phyloP scores from a whole-genome alignment of 306 rosid species.

The Canavalia gladiata region DNA sequence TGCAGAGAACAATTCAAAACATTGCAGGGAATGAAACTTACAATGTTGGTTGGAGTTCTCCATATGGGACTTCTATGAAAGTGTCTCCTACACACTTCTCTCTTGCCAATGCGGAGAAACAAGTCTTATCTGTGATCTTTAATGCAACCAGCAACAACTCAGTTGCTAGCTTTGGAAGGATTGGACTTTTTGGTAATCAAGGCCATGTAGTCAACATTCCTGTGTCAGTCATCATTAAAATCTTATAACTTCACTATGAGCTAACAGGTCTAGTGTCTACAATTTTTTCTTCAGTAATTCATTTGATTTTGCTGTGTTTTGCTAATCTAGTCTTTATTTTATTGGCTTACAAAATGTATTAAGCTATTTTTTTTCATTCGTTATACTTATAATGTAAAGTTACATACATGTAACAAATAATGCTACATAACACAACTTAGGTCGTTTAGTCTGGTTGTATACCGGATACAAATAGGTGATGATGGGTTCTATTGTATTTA shows the following conservation, averaged over 20 bases:
- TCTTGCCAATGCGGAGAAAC: constrained; percentile 66
- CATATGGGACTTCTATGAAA: constrained; percentile 74
- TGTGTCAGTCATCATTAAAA: constrained; percentile 69
- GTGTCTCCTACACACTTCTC: constrained; percentile 77
- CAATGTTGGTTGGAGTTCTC: constrained; percentile 86
- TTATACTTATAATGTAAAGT: constrained; percentile 50
- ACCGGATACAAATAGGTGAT: neutral
- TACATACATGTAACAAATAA: constrained; percentile 38
- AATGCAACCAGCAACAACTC: constrained; percentile 72
- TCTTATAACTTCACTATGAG: constrained; percentile 52
- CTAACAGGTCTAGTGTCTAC: constrained; percentile 38
- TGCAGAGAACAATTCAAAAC: constrained; percentile 72
- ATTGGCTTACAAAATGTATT: constrained; percentile 45
- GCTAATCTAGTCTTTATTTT: neutral
- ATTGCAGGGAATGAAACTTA: constrained; percentile 76
- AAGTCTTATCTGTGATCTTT: constrained; percentile 66
- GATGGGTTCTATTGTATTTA: neutral
- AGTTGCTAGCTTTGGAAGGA: constrained; percentile 90
- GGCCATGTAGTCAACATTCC: constrained; percentile 91
- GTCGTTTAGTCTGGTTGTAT: constrained; percentile 4
- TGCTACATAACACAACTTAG: neutral
- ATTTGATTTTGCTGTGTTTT: constrained; percentile 16
- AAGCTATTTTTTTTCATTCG: constrained; percentile 59
- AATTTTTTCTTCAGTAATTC: neutral
- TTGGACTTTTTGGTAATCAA: constrained; percentile 87